A percentile compares a stretch with the other conserved stretches of the same genome.
phyloP scores from a whole-genome alignment of 306 rosid species.

The Cyamopsis tetragonoloba region DNA sequence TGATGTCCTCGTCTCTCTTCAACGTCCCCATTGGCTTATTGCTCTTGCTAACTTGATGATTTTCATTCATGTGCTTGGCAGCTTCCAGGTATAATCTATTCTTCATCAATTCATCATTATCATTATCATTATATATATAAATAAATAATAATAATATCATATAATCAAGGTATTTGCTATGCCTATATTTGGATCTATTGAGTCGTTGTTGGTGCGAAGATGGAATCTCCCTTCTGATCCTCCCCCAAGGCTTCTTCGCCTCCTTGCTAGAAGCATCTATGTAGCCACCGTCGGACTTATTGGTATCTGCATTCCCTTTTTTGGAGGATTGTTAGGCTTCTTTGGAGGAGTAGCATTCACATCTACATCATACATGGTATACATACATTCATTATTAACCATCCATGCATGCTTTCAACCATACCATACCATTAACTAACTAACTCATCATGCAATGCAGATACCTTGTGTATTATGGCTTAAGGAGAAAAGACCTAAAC shows the following conservation, averaged over 20 bases:
- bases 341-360: constrained; percentile 76
- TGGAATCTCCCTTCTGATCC: background rate
- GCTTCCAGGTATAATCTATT: constrained; percentile 87
- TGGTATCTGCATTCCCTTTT: constrained; percentile 62
- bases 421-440: too few species aligned
- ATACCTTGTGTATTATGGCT: constrained; percentile 65
- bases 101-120: too few species aligned
- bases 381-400: too few species aligned
- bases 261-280: constrained; percentile 30
- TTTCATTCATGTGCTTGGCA: constrained; percentile 64
- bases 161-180: constrained; percentile 44
- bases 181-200: constrained; percentile 63
- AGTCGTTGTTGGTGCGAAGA: constrained; percentile 39
- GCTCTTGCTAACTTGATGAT: constrained; percentile 61
- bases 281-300: constrained; percentile 48
- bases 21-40: constrained; percentile 52
- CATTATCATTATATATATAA: background rate
- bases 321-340: constrained; percentile 69
- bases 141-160: background rate
- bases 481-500: constrained; percentile 24
- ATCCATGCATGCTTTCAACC: too few species aligned
- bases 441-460: constrained; percentile 33
- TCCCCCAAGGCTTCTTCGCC: constrained; percentile 41
- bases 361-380: constrained; percentile 62
- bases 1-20: constrained; percentile 59